Percentiles rank a stretch among this genome's conserved stretches.
Conservation (phyloP, 2,329 filamentous ascomycete genomes). For the Botryotinia convoluta region DNA sequence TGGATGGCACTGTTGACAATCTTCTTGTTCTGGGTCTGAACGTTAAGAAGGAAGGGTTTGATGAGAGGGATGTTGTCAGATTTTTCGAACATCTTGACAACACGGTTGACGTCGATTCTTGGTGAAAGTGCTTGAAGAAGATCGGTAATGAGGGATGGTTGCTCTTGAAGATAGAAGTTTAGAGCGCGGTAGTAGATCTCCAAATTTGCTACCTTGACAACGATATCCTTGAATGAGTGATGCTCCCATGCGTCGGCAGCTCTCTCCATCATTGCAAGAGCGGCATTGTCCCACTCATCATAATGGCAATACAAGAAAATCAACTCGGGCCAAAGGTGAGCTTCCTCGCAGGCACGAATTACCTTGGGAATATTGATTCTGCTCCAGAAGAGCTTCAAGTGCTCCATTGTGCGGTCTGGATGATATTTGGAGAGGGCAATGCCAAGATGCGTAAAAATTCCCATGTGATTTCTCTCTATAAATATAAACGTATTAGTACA, state of each 20-base stretch:
- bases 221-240: conserved; percentile 98
- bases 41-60: conserved; percentile 97
- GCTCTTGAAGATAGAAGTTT: conserved; percentile 97
- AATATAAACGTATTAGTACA: too few relatives aligned
- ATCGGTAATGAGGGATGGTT: conserved; percentile 93
- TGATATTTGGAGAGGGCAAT: conserved; percentile 93
- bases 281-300: conserved; percentile 96
- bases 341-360: conserved; percentile 89
- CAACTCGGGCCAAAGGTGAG: conserved; percentile 94
- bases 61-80: conserved; percentile 97
- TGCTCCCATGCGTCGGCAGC: conserved; percentile 98
- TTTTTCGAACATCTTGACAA: conserved; percentile 99
- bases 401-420: conserved; percentile 95
- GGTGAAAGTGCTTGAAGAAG: conserved; percentile 87
- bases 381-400: conserved; percentile 97
- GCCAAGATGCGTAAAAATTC: conserved; percentile 91
- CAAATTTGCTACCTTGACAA: conserved; percentile 95
- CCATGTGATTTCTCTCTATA: conserved; percentile 76
- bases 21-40: conserved; percentile 96
- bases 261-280: conserved; percentile 95
- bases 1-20: conserved; percentile 98
- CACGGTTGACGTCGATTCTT: conserved; percentile 94
- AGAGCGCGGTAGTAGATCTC: conserved; percentile 98
- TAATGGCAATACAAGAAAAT: conserved; percentile 99
- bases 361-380: conserved; percentile 98